Percentiles rank a stretch among this genome's conserved stretches.
Conservation (phyloP, 805 yeast species). For the Maudiozyma pseudohumilis region DNA sequence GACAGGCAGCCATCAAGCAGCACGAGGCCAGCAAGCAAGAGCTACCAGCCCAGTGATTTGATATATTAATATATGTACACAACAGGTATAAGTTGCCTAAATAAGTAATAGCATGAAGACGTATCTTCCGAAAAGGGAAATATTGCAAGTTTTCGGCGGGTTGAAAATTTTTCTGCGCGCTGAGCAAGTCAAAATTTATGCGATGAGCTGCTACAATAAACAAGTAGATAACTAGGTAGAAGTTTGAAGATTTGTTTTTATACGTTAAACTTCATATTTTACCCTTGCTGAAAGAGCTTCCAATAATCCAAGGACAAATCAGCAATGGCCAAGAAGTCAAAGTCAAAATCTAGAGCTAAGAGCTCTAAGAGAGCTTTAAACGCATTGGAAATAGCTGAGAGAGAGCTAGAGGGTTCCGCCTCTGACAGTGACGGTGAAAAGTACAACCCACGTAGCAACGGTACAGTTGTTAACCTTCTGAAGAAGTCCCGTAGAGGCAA, state of each 20-base stretch:
- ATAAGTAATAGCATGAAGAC: not conserved
- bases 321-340: conserved; percentile 20
- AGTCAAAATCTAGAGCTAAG: conserved; percentile 23
- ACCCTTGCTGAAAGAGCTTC: not conserved
- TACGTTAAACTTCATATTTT: not conserved
- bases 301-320: not conserved
- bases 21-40: conserved; percentile 10
- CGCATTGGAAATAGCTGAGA: conserved; percentile 43
- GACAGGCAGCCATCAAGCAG: conserved; percentile 20
- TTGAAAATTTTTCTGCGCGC: not conserved
- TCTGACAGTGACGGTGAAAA: conserved; percentile 28
- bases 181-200: not conserved
- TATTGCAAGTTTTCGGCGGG: not conserved
- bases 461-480: conserved; percentile 32
- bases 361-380: conserved; percentile 34
- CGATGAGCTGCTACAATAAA: conserved; percentile 5
- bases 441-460: conserved; percentile 21
- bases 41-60: not conserved
- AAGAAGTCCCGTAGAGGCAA: conserved; percentile 12
- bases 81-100: not conserved
- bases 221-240: too few species aligned
- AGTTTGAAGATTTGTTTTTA: not conserved
- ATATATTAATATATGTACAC: not conserved
- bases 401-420: conserved; percentile 27
- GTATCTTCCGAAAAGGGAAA: conserved; percentile 1